A percentile compares a stretch with the other conserved stretches of the same genome.
Conservation (phyloP, 2,329 filamentous ascomycete species). For the Pyricularia pennisetigena region DNA sequence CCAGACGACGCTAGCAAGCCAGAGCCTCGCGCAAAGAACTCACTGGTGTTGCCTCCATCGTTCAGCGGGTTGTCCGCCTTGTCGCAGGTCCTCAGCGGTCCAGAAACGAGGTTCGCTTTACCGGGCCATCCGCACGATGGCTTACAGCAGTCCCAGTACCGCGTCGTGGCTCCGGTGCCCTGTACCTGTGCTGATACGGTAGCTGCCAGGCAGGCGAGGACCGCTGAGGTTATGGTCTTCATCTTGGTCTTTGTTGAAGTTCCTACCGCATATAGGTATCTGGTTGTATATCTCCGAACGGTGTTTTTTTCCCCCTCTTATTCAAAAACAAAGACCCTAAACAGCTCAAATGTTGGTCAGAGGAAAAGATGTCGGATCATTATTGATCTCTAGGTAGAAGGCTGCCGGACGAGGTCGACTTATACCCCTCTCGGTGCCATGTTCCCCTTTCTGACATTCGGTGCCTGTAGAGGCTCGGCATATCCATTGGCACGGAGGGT, state of each 20-base stretch:
- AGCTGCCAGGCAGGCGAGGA: not conserved
- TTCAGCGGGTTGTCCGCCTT: slow-evolving; percentile 36
- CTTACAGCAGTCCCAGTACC: slow-evolving; percentile 57
- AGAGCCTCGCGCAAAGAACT: not conserved
- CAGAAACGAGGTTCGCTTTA: slow-evolving; percentile 29
- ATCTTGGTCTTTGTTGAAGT: not conserved
- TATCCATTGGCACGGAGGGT: not conserved
- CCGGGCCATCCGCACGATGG: slow-evolving; percentile 45
- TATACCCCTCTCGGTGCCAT: not conserved
- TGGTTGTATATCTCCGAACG: not conserved
- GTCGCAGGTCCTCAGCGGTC: slow-evolving; percentile 36
- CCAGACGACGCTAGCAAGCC: not conserved
- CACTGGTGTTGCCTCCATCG: slow-evolving; percentile 21
- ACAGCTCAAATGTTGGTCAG: not conserved
- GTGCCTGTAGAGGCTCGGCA: not conserved
- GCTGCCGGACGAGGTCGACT: not conserved
- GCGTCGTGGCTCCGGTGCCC: slow-evolving; percentile 8
- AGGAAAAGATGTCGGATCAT: not conserved
- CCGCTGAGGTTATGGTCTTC: not conserved
- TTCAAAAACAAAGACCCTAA: not conserved
- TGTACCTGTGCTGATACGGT: not conserved
- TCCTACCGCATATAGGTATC: not conserved
- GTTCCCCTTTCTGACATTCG: not conserved
- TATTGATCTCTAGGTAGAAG: not conserved
- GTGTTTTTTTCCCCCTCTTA: too few relatives aligned